Evolutionary conservation across 202 grass and related monocot species (phyloP).

Genomic region (Setaria italica): DNA sequence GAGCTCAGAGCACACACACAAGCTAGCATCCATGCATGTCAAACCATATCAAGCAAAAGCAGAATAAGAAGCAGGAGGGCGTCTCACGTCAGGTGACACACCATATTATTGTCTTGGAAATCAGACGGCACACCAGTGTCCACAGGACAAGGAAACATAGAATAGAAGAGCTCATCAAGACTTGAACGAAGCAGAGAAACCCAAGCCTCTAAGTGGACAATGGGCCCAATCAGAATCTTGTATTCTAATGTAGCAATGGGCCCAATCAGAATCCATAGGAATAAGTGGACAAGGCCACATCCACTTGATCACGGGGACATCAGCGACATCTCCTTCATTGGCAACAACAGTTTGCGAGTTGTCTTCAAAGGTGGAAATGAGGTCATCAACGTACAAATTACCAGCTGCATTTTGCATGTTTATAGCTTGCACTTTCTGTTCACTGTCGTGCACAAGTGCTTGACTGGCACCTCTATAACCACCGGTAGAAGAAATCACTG

Average conservation of each 20-base stretch:
- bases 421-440: background rate
- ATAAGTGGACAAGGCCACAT: too few relatives aligned
- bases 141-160: background rate
- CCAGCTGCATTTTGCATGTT: background rate
- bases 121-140: background rate
- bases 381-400: background rate
- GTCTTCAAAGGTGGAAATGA: background rate
- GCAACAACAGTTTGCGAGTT: background rate
- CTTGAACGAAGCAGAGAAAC: background rate
- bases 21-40: background rate
- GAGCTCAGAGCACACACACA: background rate
- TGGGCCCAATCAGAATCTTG: rapidly evolving
- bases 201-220: background rate
- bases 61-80: background rate
- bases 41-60: background rate
- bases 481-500: background rate
- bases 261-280: rapidly evolving
- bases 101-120: background rate
- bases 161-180: background rate
- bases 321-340: background rate
- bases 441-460: background rate
- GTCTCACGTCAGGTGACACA: background rate
- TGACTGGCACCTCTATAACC: background rate
- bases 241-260: background rate
- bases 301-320: background rate